Evolutionary conservation across 495 filamentous ascomycete species (phyloP).

Genomic region (Glutinoglossum americanum): DNA sequence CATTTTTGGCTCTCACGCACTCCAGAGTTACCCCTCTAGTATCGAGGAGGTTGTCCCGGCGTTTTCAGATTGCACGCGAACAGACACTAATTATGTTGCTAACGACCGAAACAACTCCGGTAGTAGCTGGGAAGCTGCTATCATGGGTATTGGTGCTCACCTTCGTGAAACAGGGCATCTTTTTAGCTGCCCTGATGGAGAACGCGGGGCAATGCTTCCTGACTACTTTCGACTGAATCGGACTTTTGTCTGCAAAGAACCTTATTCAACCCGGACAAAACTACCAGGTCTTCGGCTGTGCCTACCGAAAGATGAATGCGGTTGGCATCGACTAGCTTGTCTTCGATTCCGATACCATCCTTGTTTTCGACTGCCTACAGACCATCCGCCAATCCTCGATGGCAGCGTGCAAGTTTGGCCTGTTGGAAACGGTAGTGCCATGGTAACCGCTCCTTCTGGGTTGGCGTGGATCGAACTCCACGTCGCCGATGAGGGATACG

Average conservation of each 20-base stretch:
- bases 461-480: conserved; percentile 68
- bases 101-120: conserved; percentile 72
- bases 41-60: conserved; percentile 73
- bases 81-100: conserved; percentile 56
- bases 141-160: conserved; percentile 80
- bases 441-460: conserved; percentile 63
- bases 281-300: conserved; percentile 53
- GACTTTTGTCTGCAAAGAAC: conserved; percentile 56
- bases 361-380: conserved; percentile 67
- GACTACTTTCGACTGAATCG: conserved; percentile 70
- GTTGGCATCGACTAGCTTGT: conserved; percentile 74
- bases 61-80: conserved; percentile 72
- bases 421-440: conserved; percentile 55
- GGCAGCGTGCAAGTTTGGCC: conserved; percentile 76
- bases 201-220: conserved; percentile 67
- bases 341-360: conserved; percentile 80
- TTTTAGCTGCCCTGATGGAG: conserved; percentile 73
- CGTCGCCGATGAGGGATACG: conserved; percentile 53
- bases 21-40: conserved; percentile 68
- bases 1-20: conserved; percentile 73
- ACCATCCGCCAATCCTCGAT: conserved; percentile 30
- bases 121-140: conserved; percentile 79
- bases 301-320: conserved; percentile 54
- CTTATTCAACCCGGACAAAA: conserved; percentile 66
- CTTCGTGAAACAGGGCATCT: conserved; percentile 74